Evolutionary conservation across 331 rosid species (phyloP).

Genomic region (Dryas integrifolia): DNA sequence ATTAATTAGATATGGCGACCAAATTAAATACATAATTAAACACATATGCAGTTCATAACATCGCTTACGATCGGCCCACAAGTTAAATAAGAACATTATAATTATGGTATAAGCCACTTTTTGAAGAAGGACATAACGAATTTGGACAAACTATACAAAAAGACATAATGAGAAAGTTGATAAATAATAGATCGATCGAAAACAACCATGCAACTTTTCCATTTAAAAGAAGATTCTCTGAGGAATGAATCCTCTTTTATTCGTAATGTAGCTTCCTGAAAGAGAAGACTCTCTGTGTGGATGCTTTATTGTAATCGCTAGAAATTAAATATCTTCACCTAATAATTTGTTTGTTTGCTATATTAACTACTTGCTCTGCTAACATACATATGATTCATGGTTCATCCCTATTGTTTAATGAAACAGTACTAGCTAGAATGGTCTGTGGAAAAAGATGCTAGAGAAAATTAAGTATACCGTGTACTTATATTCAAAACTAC

Average conservation of each 20-base stretch:
- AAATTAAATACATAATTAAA: no score
- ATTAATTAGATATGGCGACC: neutral
- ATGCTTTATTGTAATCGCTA: neutral
- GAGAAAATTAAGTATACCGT: neutral
- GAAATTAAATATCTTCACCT: neutral
- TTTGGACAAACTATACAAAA: neutral
- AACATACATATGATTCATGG: neutral
- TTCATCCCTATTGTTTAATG: no score
- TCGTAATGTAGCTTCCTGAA: neutral
- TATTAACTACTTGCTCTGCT: neutral
- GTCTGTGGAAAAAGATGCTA: neutral
- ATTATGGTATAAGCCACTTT: neutral
- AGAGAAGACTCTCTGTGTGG: neutral
- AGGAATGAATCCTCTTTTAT: neutral
- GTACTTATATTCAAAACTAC: no score
- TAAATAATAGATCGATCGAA: neutral
- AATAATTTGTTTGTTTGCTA: neutral
- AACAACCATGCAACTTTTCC: constrained; percentile 13
- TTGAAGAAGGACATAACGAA: neutral
- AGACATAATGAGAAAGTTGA: neutral
- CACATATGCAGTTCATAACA: no score
- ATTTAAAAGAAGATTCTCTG: constrained; percentile 4
- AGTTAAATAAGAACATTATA: no score
- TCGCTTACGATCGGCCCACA: no score
- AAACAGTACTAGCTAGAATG: no score